Conservation (phyloP, 192 early-diverging fungal genomes). For the Helicostylum pulchrum region DNA sequence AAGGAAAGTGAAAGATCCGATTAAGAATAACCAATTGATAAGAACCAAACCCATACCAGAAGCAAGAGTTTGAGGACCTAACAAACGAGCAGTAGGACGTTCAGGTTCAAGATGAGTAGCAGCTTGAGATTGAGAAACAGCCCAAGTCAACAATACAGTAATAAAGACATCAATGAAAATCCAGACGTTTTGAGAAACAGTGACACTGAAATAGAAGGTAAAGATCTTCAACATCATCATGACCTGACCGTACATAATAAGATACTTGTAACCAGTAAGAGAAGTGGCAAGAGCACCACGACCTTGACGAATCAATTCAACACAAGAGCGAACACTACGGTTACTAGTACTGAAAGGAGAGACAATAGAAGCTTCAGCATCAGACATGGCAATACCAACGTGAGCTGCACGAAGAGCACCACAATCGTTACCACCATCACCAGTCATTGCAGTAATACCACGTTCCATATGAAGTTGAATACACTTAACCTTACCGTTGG, state of each 20-base stretch:
- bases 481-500: conserved; percentile 73
- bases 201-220: conserved; percentile 65
- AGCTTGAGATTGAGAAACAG: conserved; percentile 60
- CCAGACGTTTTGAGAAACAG: conserved; percentile 62
- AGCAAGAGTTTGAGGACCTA: conserved; percentile 65
- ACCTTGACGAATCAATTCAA: conserved; percentile 66
- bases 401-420: conserved; percentile 81
- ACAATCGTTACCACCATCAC: conserved; percentile 84
- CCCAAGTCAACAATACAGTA: conserved; percentile 56
- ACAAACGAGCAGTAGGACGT: conserved; percentile 68
- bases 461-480: conserved; percentile 73
- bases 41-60: conserved; percentile 59
- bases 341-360: conserved; percentile 71
- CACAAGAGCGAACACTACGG: conserved; percentile 65
- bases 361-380: conserved; percentile 79
- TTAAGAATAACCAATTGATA: conserved; percentile 64
- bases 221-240: conserved; percentile 61
- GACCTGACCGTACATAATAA: conserved; percentile 62
- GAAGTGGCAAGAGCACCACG: conserved; percentile 68
- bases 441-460: conserved; percentile 78
- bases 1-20: conserved; percentile 48
- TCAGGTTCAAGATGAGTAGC: conserved; percentile 47
- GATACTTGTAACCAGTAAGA: conserved; percentile 67
- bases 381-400: conserved; percentile 75
- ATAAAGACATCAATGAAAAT: conserved; percentile 69